Conservation (phyloP, 2,329 filamentous ascomycete species). For the Xylaria sp. region DNA sequence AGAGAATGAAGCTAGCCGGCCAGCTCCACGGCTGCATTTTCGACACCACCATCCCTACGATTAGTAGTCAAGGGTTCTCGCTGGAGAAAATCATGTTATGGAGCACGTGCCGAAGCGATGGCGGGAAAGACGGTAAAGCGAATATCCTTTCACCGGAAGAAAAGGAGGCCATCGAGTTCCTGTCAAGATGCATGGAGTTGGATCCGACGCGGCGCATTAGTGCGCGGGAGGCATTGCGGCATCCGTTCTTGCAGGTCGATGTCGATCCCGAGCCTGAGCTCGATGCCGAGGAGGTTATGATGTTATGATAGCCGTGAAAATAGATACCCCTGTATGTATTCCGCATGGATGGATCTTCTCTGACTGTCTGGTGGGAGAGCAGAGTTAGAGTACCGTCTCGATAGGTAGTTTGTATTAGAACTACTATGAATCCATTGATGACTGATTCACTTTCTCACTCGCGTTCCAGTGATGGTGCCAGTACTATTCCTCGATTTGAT, state of each 20-base stretch:
- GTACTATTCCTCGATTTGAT: no score
- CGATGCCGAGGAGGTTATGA: slow-evolving; percentile 37
- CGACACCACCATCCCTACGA: slow-evolving; percentile 86
- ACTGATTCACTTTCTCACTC: not conserved
- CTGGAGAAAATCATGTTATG: slow-evolving; percentile 93
- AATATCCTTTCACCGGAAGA: slow-evolving; percentile 60
- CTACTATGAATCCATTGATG: not conserved
- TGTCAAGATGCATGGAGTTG: slow-evolving; percentile 67
- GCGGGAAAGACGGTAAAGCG: slow-evolving; percentile 46
- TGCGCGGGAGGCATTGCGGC: slow-evolving; percentile 65
- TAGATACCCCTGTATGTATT: slow-evolving; percentile 15
- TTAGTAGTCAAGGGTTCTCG: slow-evolving; percentile 77
- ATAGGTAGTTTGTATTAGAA: not conserved
- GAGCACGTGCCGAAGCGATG: slow-evolving; percentile 74
- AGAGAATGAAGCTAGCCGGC: slow-evolving; percentile 76
- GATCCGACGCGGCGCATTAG: slow-evolving; percentile 70
- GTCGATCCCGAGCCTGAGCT: slow-evolving; percentile 26
- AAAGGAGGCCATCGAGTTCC: slow-evolving; percentile 65
- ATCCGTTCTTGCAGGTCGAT: slow-evolving; percentile 58
- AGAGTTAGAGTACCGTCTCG: not conserved
- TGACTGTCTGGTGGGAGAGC: not conserved
- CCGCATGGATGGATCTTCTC: not conserved
- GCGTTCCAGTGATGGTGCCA: no score
- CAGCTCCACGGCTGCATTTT: slow-evolving; percentile 85
- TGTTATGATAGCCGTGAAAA: slow-evolving; percentile 24